A percentile compares a stretch with the other conserved stretches of the same genome.
These are phyloP conservation scores for Podila verticillata DNA, from an alignment of 192 early-diverging fungal species.

Conservation along the genomic window DNA sequence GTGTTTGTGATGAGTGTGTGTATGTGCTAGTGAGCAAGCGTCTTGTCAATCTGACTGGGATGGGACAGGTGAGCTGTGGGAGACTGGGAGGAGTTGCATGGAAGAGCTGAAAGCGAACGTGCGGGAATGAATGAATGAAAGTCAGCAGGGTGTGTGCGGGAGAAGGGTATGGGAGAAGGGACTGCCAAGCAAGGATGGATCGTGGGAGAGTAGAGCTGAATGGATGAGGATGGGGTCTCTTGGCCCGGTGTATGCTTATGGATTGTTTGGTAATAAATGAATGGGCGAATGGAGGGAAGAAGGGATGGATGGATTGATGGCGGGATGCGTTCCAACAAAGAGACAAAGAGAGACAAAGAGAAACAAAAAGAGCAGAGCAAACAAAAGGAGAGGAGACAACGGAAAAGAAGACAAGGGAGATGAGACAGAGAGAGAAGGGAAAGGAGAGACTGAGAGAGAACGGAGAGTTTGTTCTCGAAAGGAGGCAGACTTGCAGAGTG, in stretches of 20 bases:
- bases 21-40: background rate
- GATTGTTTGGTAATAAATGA: too few relatives aligned
- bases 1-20: background rate
- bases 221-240: too few relatives aligned
- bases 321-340: background rate
- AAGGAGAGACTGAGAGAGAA: background rate
- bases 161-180: too few relatives aligned
- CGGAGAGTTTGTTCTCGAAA: slow-evolving; percentile 1
- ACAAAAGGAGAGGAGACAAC: slow-evolving; percentile 1
- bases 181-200: too few relatives aligned
- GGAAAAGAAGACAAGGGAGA: background rate
- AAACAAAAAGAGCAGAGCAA: background rate
- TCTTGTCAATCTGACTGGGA: background rate
- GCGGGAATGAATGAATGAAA: too few relatives aligned
- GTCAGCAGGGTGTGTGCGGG: too few relatives aligned
- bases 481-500: too few relatives aligned
- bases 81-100: too few relatives aligned
- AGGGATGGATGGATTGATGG: background rate
- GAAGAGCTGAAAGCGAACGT: too few relatives aligned
- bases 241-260: too few relatives aligned
- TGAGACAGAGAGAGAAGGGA: background rate
- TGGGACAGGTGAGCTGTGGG: too few relatives aligned
- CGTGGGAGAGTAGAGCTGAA: too few relatives aligned
- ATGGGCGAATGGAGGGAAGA: background rate
- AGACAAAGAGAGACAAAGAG: background rate